Conservation (phyloP, 805 yeast genomes). For the Ogataea wickerhamii region DNA sequence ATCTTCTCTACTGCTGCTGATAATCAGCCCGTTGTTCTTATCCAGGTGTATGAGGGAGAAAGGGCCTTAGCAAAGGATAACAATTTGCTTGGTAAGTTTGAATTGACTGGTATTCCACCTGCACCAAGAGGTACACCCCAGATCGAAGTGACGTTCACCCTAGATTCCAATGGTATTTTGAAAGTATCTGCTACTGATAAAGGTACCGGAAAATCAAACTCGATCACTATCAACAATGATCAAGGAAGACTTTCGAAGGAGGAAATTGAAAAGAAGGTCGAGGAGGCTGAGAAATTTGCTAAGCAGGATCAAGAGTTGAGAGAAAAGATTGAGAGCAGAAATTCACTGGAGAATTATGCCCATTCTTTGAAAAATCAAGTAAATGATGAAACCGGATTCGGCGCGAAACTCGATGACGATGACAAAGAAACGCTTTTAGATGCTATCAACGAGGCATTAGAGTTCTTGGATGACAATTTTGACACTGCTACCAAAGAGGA, state of each 20-base stretch:
- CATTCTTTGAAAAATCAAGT: constrained; percentile 71
- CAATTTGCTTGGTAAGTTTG: constrained; percentile 84
- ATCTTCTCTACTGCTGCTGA: constrained; percentile 94
- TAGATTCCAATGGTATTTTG: constrained; percentile 84
- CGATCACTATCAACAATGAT: constrained; percentile 89
- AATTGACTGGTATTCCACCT: constrained; percentile 82
- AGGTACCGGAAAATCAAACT: constrained; percentile 90
- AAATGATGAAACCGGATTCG: constrained; percentile 53
- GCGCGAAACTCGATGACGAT: constrained; percentile 78
- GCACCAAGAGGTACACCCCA: constrained; percentile 93
- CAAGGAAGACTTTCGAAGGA: constrained; percentile 92
- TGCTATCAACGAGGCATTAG: constrained; percentile 77
- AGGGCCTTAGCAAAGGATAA: constrained; percentile 93
- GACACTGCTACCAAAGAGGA: constrained; percentile 90
- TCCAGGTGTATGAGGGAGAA: constrained; percentile 95
- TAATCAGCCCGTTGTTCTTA: constrained; percentile 92
- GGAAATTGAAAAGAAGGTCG: constrained; percentile 96
- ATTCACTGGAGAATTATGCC: constrained; percentile 84
- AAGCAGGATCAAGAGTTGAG: constrained; percentile 85
- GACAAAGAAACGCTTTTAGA: constrained; percentile 87
- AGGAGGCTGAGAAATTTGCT: constrained; percentile 92
- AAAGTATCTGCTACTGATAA: constrained; percentile 86
- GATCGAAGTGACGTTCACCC: constrained; percentile 83
- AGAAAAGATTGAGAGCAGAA: constrained; percentile 83
- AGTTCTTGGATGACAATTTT: constrained; percentile 63